Conservation (phyloP, 345 rosid species). For the Eucalyptus brandiana region DNA sequence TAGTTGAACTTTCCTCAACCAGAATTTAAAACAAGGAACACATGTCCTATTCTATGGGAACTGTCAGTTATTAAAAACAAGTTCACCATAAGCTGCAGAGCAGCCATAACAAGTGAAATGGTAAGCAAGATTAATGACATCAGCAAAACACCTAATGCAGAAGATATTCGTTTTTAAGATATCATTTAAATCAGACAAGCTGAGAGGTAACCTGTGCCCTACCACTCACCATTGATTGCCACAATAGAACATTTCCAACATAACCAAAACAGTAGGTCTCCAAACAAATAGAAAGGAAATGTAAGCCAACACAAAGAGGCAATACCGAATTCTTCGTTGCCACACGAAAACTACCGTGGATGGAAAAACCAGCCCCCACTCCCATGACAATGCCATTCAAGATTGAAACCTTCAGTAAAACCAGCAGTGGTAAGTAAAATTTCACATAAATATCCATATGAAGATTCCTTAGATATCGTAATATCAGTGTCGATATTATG, state of each 20-base stretch:
- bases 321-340: constrained; percentile 73
- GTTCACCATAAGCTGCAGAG: neutral
- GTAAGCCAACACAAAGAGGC: neutral
- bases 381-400: constrained; percentile 87
- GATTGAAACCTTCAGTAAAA: constrained; percentile 54
- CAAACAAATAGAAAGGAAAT: neutral
- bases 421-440: neutral
- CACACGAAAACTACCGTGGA: constrained; percentile 71
- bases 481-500: neutral
- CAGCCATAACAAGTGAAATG: neutral
- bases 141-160: neutral
- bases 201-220: neutral
- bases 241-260: neutral
- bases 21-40: neutral
- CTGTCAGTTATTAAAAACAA: neutral
- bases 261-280: neutral
- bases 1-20: neutral
- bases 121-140: neutral
- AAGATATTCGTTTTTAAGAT: neutral
- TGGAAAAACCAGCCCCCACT: constrained; percentile 75
- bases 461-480: neutral
- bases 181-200: neutral
- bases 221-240: neutral
- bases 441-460: neutral
- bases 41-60: neutral